These are phyloP conservation scores for Cyberlindnera mississippiensis DNA, from an alignment of 805 yeast species.

Conservation along the genomic window DNA sequence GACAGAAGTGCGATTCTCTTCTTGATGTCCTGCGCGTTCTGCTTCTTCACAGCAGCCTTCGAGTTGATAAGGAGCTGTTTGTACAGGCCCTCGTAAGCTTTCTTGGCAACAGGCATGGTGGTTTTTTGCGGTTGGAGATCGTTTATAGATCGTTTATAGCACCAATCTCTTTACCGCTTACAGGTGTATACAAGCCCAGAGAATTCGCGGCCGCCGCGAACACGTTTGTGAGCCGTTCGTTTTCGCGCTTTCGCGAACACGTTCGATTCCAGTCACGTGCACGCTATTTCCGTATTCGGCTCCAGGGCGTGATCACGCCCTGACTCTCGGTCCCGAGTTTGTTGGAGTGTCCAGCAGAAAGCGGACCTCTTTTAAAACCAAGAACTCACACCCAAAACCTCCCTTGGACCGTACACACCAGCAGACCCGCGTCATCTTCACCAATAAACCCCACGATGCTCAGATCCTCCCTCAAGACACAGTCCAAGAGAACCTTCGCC, in stretches of 20 bases:
- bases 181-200: too few species aligned
- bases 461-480: constrained; percentile 25
- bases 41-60: constrained; percentile 24
- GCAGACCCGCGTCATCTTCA: neutral
- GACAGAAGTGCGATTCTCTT: constrained; percentile 25
- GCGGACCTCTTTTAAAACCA: constrained; percentile 1
- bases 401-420: constrained; percentile 2
- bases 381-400: neutral
- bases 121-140: too few species aligned
- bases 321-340: constrained; percentile 12
- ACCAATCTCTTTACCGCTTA: too few species aligned
- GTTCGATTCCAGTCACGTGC: constrained; percentile 1
- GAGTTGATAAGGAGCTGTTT: constrained; percentile 22
- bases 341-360: neutral
- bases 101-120: too few species aligned
- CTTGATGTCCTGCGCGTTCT: constrained; percentile 23
- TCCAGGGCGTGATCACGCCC: constrained; percentile 10
- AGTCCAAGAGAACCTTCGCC: constrained; percentile 47
- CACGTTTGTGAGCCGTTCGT: too few species aligned
- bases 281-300: constrained; percentile 7
- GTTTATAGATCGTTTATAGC: too few species aligned
- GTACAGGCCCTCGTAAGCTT: constrained; percentile 20
- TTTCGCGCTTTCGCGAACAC: too few species aligned
- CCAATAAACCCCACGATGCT: constrained; percentile 26
- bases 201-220: too few species aligned